Evolutionary conservation across 2,329 filamentous ascomycete genomes (phyloP).

Genomic region (Pyrenophora seminiperda): DNA sequence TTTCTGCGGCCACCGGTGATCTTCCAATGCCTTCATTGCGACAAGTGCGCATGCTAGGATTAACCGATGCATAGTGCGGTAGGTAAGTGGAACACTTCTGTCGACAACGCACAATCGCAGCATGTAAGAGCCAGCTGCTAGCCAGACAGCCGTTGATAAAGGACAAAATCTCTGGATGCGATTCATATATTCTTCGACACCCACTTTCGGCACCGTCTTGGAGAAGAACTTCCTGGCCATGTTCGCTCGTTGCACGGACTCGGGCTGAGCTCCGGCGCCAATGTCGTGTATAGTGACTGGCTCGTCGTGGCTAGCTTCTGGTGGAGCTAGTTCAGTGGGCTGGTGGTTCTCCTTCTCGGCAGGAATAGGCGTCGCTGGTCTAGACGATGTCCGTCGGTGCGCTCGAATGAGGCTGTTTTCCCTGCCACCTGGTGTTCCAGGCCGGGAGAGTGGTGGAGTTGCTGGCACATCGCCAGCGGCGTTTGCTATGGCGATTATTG

Average conservation of each 20-base stretch:
- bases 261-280: slow-evolving; percentile 71
- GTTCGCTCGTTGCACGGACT: slow-evolving; percentile 79
- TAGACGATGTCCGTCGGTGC: slow-evolving; percentile 45
- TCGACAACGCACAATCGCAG: slow-evolving; percentile 76
- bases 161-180: slow-evolving; percentile 91
- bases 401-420: slow-evolving; percentile 33
- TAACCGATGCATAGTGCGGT: slow-evolving; percentile 83
- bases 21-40: slow-evolving; percentile 94
- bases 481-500: slow-evolving; percentile 64
- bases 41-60: slow-evolving; percentile 83
- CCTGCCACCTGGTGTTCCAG: slow-evolving; percentile 59
- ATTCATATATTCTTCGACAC: slow-evolving; percentile 80
- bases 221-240: slow-evolving; percentile 94
- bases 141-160: slow-evolving; percentile 90
- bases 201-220: slow-evolving; percentile 81
- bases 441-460: slow-evolving; percentile 71
- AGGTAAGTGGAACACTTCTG: slow-evolving; percentile 77
- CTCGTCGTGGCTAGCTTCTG: slow-evolving; percentile 58
- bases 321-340: slow-evolving; percentile 52
- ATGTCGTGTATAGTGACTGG: slow-evolving; percentile 53
- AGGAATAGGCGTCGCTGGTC: slow-evolving; percentile 48
- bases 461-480: slow-evolving; percentile 79
- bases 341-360: slow-evolving; percentile 48
- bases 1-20: slow-evolving; percentile 82
- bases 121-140: slow-evolving; percentile 87